Conservation (phyloP, 2,329 filamentous ascomycete species). For the Ascochyta fabae region DNA sequence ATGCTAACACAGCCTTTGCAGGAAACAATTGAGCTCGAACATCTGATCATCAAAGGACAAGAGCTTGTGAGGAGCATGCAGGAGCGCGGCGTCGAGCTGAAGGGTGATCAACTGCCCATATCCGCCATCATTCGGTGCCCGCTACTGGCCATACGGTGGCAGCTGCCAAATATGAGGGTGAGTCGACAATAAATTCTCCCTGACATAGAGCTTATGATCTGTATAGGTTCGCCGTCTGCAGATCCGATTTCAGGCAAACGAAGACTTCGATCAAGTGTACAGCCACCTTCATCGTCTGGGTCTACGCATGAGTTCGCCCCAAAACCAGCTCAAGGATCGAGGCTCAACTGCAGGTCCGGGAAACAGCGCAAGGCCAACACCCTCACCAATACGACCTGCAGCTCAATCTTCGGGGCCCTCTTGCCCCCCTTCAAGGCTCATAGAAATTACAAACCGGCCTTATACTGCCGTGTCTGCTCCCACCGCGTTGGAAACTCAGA, state of each 20-base stretch:
- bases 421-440: conserved; percentile 35
- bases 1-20: conserved; percentile 20
- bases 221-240: conserved; percentile 53
- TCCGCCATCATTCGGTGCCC: conserved; percentile 51
- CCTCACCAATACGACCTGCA: conserved; percentile 2
- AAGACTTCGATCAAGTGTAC: conserved; percentile 47
- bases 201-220: conserved; percentile 11
- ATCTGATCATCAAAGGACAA: conserved; percentile 27
- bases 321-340: conserved; percentile 19
- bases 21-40: conserved; percentile 36
- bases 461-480: conserved; percentile 28
- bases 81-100: conserved; percentile 36
- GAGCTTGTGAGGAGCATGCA: conserved; percentile 27
- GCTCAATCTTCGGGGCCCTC: conserved; percentile 23
- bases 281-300: conserved; percentile 43
- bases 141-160: conserved; percentile 52
- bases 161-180: conserved; percentile 47
- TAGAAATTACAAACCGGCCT: conserved; percentile 34
- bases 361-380: neutral
- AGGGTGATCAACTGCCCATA: conserved; percentile 53
- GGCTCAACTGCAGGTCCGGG: conserved; percentile 14
- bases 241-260: conserved; percentile 50
- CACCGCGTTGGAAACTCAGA: conserved; percentile 11
- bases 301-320: conserved; percentile 36
- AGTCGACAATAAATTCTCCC: neutral